Percentiles rank a stretch among this genome's conserved stretches.
Evolutionary conservation across 768 basidiomycete species (phyloP).

Genomic region (Clitopilus hobsonii): DNA sequence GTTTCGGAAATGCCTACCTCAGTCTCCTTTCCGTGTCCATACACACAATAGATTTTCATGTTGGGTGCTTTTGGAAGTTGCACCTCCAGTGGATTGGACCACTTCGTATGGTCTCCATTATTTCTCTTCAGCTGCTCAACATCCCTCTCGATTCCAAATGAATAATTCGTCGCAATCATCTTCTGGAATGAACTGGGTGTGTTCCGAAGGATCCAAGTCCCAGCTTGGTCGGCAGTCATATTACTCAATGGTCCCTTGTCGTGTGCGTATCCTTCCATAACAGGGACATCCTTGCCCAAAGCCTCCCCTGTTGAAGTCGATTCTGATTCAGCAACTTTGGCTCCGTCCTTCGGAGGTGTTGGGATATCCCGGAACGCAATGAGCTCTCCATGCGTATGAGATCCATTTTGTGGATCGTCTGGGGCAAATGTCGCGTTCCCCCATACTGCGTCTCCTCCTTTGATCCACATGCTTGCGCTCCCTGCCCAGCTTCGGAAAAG

Average conservation of each 20-base stretch:
- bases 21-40: slow-evolving; percentile 95
- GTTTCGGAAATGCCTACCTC: slow-evolving; percentile 48
- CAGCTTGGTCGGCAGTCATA: slow-evolving; percentile 75
- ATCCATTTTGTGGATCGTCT: slow-evolving; percentile 57
- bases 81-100: slow-evolving; percentile 88
- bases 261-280: background rate
- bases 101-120: slow-evolving; percentile 73
- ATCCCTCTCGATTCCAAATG: slow-evolving; percentile 81
- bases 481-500: slow-evolving; percentile 96
- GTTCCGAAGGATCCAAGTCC: slow-evolving; percentile 75
- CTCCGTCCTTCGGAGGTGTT: background rate
- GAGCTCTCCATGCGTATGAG: slow-evolving; percentile 74
- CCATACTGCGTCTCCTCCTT: slow-evolving; percentile 87
- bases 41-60: slow-evolving; percentile 89
- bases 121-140: slow-evolving; percentile 60
- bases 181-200: slow-evolving; percentile 80
- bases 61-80: slow-evolving; percentile 85
- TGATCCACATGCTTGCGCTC: slow-evolving; percentile 91
- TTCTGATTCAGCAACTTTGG: background rate
- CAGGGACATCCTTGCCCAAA: background rate
- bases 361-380: slow-evolving; percentile 64
- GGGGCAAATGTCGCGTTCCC: slow-evolving; percentile 72
- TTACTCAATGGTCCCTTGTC: slow-evolving; percentile 32
- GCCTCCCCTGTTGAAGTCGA: background rate
- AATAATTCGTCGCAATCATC: slow-evolving; percentile 85